These are phyloP conservation scores for Turnera subulata DNA, from an alignment of 345 rosid genomes.

Conservation along the genomic window DNA sequence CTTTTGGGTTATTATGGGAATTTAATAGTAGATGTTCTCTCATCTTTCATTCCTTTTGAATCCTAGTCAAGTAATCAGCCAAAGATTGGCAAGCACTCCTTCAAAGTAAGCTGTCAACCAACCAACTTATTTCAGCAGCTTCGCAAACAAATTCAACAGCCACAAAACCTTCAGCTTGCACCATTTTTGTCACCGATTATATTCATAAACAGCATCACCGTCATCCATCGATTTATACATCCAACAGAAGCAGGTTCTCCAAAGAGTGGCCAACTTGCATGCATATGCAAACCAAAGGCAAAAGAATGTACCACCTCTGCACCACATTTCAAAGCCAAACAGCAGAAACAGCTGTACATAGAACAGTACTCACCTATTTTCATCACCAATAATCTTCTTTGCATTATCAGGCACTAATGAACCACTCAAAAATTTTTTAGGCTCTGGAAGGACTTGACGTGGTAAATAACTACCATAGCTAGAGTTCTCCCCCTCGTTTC, in stretches of 20 bases:
- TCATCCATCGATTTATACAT: neutral
- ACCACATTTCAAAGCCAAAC: neutral
- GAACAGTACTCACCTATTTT: conserved; percentile 52
- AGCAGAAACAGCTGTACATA: neutral
- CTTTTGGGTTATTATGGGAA: too few species aligned
- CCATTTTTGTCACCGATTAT: neutral
- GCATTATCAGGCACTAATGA: conserved; percentile 48
- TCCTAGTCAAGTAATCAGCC: neutral
- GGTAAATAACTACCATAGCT: conserved; percentile 44
- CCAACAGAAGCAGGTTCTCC: neutral
- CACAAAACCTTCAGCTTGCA: neutral
- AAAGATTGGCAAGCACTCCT: neutral
- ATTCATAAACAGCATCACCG: neutral
- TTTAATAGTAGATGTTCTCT: neutral
- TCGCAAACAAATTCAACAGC: neutral
- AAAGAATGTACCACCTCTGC: neutral
- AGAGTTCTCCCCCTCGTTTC: conserved; percentile 45
- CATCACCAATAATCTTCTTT: conserved; percentile 48
- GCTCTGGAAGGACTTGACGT: conserved; percentile 42
- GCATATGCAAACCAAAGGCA: neutral
- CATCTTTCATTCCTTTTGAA: neutral
- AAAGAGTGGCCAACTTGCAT: too few species aligned
- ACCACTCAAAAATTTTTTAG: conserved; percentile 54
- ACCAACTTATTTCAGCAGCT: neutral
- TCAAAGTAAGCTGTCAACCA: conserved; percentile 1